Conservation (phyloP, 306 rosid species). For the Quercus berberidifolia region DNA sequence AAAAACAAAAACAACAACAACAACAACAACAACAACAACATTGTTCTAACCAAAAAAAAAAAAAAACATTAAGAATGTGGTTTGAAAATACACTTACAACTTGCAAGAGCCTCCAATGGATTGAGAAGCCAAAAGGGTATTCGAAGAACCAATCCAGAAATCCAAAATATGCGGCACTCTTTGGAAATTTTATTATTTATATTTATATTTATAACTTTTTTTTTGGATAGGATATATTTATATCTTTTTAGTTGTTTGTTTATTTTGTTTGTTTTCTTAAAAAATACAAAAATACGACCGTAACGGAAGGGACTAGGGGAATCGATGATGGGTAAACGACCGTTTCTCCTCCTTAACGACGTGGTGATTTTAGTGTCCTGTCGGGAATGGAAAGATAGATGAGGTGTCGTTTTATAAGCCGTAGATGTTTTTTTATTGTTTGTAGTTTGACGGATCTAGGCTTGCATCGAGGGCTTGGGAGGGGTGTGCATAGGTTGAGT, state of each 20-base stretch:
- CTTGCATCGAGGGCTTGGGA: no score
- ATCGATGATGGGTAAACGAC: not conserved
- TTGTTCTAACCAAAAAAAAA: not conserved
- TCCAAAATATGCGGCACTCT: not conserved
- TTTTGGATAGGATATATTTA: no score
- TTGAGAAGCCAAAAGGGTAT: not conserved
- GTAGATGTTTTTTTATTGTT: not conserved
- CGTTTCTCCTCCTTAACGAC: not conserved
- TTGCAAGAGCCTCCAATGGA: not conserved
- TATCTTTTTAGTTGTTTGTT: no score
- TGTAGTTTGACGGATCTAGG: no score
- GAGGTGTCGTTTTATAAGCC: not conserved
- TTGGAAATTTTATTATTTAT: not conserved
- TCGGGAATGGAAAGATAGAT: not conserved
- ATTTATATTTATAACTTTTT: no score
- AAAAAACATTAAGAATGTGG: not conserved
- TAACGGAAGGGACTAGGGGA: not conserved
- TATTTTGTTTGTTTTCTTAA: not conserved
- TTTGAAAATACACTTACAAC: slow-evolving; percentile 4
- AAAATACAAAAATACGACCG: not conserved
- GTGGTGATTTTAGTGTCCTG: not conserved
- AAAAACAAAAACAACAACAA: no score
- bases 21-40: no score
- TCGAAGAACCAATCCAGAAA: not conserved
- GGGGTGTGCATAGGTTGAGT: no score